A percentile compares a stretch with the other conserved stretches of the same genome.
Evolutionary conservation across 2,329 filamentous ascomycete genomes (phyloP).

Genomic region (Basipetospora chlamydospora): DNA sequence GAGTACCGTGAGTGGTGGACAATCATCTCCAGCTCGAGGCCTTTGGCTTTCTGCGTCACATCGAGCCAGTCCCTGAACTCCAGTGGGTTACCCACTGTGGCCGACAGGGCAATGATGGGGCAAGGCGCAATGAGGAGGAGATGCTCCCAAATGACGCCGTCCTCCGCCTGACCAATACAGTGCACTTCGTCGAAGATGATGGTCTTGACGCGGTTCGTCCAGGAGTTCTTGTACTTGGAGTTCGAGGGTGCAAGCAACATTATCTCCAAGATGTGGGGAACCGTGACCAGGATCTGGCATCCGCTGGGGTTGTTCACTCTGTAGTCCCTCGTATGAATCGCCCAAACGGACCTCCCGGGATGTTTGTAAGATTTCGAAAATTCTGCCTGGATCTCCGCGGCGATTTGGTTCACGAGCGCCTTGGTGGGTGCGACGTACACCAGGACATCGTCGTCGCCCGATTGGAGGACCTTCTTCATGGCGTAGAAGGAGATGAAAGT

Average conservation of each 20-base stretch:
- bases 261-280: constrained; percentile 65
- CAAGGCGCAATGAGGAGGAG: constrained; percentile 59
- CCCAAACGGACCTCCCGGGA: constrained; percentile 53
- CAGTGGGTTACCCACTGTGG: constrained; percentile 61
- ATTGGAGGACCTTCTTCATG: constrained; percentile 60
- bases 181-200: constrained; percentile 79
- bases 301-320: constrained; percentile 57
- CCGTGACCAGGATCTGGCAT: constrained; percentile 64
- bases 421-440: constrained; percentile 75
- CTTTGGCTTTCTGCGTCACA: constrained; percentile 47
- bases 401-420: constrained; percentile 71
- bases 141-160: constrained; percentile 68
- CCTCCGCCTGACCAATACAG: constrained; percentile 62
- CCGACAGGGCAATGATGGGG: constrained; percentile 65
- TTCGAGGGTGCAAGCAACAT: constrained; percentile 57
- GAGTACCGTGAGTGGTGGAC: constrained; percentile 57
- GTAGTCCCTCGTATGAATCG: constrained; percentile 63
- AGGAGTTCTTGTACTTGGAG: constrained; percentile 36
- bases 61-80: constrained; percentile 57
- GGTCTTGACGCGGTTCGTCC: constrained; percentile 53
- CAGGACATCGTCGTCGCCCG: constrained; percentile 53
- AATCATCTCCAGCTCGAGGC: constrained; percentile 51
- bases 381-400: constrained; percentile 60
- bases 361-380: constrained; percentile 52
- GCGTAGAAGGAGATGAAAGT: constrained; percentile 78